Percentiles rank a stretch among this genome's conserved stretches.
Conservation (phyloP, 2,329 filamentous ascomycete genomes). For the Trichoderma cornu-damae region DNA sequence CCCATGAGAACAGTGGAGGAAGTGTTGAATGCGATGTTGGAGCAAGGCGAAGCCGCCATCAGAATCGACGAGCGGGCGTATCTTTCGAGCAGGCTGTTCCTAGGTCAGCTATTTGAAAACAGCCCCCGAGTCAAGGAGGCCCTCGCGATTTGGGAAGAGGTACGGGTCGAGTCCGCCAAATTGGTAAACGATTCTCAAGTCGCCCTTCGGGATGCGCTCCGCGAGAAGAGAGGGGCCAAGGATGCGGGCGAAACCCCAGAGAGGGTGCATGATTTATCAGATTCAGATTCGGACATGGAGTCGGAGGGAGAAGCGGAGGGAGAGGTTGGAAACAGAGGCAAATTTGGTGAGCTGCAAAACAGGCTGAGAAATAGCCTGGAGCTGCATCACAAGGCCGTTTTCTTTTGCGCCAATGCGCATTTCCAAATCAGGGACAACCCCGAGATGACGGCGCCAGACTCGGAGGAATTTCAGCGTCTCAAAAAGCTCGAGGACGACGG, state of each 20-base stretch:
- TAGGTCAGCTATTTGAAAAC: conserved; percentile 76
- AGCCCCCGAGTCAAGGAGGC: conserved; percentile 63
- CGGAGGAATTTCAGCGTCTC: conserved; percentile 59
- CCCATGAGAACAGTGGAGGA: conserved; percentile 78
- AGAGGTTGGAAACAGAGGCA: conserved; percentile 32
- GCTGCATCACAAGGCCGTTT: conserved; percentile 72
- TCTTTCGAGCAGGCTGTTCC: conserved; percentile 57
- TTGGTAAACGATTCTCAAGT: conserved; percentile 60
- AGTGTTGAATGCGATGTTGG: conserved; percentile 86
- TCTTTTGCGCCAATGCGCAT: conserved; percentile 78
- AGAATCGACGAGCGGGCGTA: conserved; percentile 64
- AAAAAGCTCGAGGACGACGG: conserved; percentile 65
- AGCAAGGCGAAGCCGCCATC: conserved; percentile 67
- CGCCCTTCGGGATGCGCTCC: conserved; percentile 51
- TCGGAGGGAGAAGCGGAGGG: conserved; percentile 36
- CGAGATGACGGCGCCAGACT: conserved; percentile 58
- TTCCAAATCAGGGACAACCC: conserved; percentile 76
- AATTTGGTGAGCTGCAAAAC: conserved; percentile 55
- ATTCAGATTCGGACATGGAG: conserved; percentile 28
- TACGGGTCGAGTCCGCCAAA: conserved; percentile 43
- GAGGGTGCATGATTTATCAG: conserved; percentile 4
- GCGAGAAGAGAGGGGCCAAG: conserved; percentile 23
- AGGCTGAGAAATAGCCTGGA: conserved; percentile 68
- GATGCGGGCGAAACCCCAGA: neutral
- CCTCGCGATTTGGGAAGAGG: conserved; percentile 62